Conservation (phyloP, 2,329 filamentous ascomycete genomes). For the Cladobotryum protrusum region DNA sequence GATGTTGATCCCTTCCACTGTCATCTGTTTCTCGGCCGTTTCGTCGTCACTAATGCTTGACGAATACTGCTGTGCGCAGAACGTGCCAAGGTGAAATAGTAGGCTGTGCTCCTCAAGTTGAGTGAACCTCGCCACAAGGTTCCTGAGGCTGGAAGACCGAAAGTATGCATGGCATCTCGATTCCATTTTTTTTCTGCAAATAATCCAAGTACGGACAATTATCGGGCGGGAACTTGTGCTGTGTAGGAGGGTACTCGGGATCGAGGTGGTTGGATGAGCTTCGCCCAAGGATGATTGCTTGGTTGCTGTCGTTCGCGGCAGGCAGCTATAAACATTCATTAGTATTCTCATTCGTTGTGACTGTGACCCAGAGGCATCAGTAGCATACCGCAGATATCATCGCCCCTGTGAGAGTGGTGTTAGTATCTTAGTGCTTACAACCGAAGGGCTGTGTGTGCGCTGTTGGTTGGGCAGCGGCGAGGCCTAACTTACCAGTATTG, state of each 20-base stretch:
- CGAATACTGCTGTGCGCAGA: neutral
- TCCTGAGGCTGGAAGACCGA: neutral
- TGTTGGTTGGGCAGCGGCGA: constrained; percentile 1
- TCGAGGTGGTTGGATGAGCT: constrained; percentile 30
- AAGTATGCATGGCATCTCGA: neutral
- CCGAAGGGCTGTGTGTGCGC: neutral
- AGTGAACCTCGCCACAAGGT: neutral
- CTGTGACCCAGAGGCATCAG: neutral
- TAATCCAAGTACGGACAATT: neutral
- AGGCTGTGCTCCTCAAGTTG: neutral
- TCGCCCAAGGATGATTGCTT: constrained; percentile 33
- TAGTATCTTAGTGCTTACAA: constrained; percentile 15
- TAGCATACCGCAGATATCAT: constrained; percentile 40
- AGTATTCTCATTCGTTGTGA: constrained; percentile 12
- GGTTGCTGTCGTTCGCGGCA: constrained; percentile 35
- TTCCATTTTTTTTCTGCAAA: too few relatives aligned
- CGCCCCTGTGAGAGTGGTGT: constrained; percentile 29
- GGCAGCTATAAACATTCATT: constrained; percentile 25
- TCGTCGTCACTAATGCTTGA: neutral
- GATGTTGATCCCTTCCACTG: neutral
- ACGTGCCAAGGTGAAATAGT: neutral
- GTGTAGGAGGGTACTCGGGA: constrained; percentile 21
- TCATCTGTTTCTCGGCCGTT: neutral
- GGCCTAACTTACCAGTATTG: constrained; percentile 36
- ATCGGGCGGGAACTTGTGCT: constrained; percentile 23